Base-by-base conservation (phyloP, 805 yeast species). In the Pichia eremophila region DNA sequence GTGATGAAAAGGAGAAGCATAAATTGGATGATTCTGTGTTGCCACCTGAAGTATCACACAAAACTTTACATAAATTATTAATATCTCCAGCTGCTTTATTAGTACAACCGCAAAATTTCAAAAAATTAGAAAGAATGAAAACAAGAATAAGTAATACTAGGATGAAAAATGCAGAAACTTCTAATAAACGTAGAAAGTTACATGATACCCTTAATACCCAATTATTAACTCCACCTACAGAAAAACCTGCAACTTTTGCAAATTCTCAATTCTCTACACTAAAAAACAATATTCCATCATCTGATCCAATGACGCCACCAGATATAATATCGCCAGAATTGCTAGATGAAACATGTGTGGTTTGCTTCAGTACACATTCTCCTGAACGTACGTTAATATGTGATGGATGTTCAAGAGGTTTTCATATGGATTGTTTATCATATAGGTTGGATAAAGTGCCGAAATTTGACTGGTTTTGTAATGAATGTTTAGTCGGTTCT, bases 381-480 rank as follows among this genome's bases (percentile, higher is more conserved):
- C 79, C 81, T 0, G 63, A 67, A 2, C 63, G 68, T 31, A 76
- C 79, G 4, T 61, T 83, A 22, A 58, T 78, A 7, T 90, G 96
- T 62, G 85, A 81, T 55, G 83, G 83, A 37, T 90, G 96, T 59
- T 79, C 83, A 49, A 73, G 72, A 45, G 74, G 77, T 1, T 87
- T 68, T 62, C 96, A 90, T 62, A 69, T 72, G 64, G 65, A 67
- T 38, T 88, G 95, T 59, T 66, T 88, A n/a, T 27, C 43, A 5
- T 25, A 44, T 2, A 79, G 79, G 2, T 54, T 83, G 25, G 58
- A 63, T 0, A 56, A 57, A 3, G 66, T 81, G 2, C 89, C 90
- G 0, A 59, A 69, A 27, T 77, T 76, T 11, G 74, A 71, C 17
- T 90, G 96, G 95, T 82, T 74, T 58, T 90, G 98, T 62, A 83